Conservation (phyloP, 768 basidiomycete genomes). For the Gautieria morchelliformis region DNA sequence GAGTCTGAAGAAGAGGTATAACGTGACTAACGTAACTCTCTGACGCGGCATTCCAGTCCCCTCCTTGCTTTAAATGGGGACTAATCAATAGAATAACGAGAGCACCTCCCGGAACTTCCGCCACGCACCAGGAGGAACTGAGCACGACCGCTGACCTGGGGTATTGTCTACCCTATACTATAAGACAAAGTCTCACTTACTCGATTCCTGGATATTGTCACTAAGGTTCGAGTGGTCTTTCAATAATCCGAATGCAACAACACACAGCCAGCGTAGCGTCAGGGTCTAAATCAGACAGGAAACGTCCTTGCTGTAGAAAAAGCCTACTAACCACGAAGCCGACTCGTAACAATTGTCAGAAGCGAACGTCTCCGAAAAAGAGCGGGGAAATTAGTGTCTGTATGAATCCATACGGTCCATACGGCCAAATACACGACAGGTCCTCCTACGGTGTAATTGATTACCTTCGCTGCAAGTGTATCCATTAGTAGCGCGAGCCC, state of each 20-base stretch:
- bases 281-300: slow-evolving; percentile 21
- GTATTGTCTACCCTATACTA: too few relatives aligned
- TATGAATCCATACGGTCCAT: slow-evolving; percentile 21
- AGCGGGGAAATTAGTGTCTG: too few relatives aligned
- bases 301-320: slow-evolving; percentile 22
- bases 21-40: slow-evolving; percentile 6
- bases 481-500: slow-evolving; percentile 24
- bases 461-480: slow-evolving; percentile 20
- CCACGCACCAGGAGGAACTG: background rate
- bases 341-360: slow-evolving; percentile 12
- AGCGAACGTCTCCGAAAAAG: background rate
- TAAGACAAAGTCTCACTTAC: too few relatives aligned
- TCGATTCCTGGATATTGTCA: too few relatives aligned
- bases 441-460: slow-evolving; percentile 27
- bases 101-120: too few relatives aligned
- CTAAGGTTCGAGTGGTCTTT: slow-evolving; percentile 7
- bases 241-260: slow-evolving; percentile 22
- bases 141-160: slow-evolving; percentile 12
- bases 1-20: background rate
- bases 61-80: background rate
- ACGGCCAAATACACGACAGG: slow-evolving; percentile 26
- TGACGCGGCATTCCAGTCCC: slow-evolving; percentile 19
- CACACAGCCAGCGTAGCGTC: slow-evolving; percentile 20
- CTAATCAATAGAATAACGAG: too few relatives aligned
- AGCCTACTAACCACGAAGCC: slow-evolving; percentile 21